Base-by-base conservation (phyloP, 306 rosid genomes). In the Oemleria cerasiformis region DNA sequence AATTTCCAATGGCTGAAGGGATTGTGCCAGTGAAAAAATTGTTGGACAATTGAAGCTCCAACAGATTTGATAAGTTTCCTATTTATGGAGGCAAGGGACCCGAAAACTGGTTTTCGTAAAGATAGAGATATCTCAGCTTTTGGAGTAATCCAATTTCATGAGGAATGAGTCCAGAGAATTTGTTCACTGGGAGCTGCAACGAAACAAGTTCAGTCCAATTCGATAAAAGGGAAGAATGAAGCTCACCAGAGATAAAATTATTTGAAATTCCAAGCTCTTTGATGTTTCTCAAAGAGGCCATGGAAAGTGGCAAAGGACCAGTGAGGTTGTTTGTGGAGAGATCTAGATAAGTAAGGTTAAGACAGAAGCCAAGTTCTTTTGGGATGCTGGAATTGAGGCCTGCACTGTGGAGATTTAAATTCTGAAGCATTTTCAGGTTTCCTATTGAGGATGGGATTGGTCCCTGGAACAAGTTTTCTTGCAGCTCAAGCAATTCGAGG, bases 281-380 rank as follows among this genome's bases (percentile, higher is more conserved):
- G 58, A 53, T 53, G 13, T 12, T 8, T 19, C 1, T 53, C 7
- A 53, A 53, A 12, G 10, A 19, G 23, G 58, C 13, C 58, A 53
- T 19, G 30, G 30, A 53, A 53, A 19, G 30, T 7, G 30, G 58
- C 58, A 53, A 53, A 19, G 23, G n/a, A n/a, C n/a, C n/a, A n/a
- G n/a, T n/a, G n/a, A 53, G 58, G 58, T 53, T 53, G 58, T 53
- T 53, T 19, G 8, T 19, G 5, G 58, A 53, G 19, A 53, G 23
- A 19, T 53, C 58, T n/a, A 53, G 58, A 19, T 8, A 53, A 53
- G 25, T 53, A 53, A 53, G 13, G 58, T 53, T 53, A 4, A 53
- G 81, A 70, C 89, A 87, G 47, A 71, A 70, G 49, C 89, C 87
- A 71, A 87, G 84, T 73, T 85, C 89, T 30, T 68, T 67, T 51